Base-by-base conservation (phyloP, 441 rosid genomes). In the Populus hybrid region DNA sequence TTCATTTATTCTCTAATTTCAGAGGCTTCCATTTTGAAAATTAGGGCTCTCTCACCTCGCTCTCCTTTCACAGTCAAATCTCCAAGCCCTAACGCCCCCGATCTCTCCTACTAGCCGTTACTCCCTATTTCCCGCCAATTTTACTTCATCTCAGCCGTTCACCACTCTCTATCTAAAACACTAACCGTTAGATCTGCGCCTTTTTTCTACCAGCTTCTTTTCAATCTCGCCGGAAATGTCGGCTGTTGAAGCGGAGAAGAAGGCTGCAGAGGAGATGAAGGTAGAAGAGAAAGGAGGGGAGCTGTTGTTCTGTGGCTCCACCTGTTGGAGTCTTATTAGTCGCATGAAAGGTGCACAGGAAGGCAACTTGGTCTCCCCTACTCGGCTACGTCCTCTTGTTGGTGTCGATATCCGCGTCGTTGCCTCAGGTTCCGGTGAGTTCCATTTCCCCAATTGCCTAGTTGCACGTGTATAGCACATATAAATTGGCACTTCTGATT, bases 361-460 rank as follows among this genome's bases (percentile, higher is more conserved):
- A 63, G 90, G 92, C 70, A 96, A 96, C 87, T 86, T 94, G 83
- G 84, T 90, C 73, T 93, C 99, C 66, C 98, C 98, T 26, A 93
- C 98, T 74, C 91, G 98, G 4, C 86, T 96, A 21, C 95, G 99
- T 40, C 97, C 99, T 11, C 95, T 96, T 67, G 85, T 94, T 10
- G 92, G 98, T 3, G 77, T 93, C 12, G 83, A 82, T 75, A 91
- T 94, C 77, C 95, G 96, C 32, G 90, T 89, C 65, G 93, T 94
- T 74, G 98, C 97, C 69, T 85, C 98, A 63, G 99, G 99, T 40
- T 86, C 93, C 77, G 82, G 99, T 96, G 76, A 86, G 86, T 81
- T 1, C n/a, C 2, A n/a, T 57, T n/a, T 54, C 23, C 1, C 16
- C 28, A 14, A 5, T 40, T 68, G 21, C 26, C 36, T 69, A 2